Conservation (phyloP, 306 rosid genomes). For the Cucumis hystrix region DNA sequence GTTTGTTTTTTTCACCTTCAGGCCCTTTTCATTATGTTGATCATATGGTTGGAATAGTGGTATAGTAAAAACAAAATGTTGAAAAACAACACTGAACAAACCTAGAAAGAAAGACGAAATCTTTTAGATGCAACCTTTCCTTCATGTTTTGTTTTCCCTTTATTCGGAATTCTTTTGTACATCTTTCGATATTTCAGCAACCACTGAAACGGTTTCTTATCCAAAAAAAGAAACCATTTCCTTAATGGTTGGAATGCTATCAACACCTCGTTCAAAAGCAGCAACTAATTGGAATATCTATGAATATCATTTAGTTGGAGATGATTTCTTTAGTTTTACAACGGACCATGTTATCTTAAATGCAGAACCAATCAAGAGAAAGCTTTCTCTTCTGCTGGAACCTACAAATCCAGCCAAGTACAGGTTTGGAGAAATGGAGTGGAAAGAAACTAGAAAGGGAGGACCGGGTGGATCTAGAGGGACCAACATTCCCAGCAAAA, state of each 20-base stretch:
- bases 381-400: slow-evolving; percentile 8
- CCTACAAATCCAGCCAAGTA: slow-evolving; percentile 8
- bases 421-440: slow-evolving; percentile 14
- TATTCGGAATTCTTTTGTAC: no score
- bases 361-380: slow-evolving; percentile 20
- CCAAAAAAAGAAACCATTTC: no score
- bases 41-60: background rate
- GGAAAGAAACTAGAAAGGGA: slow-evolving; percentile 18
- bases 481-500: slow-evolving; percentile 23
- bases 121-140: background rate
- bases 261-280: background rate
- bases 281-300: background rate
- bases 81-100: background rate
- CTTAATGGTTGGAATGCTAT: background rate
- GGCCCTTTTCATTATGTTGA: background rate
- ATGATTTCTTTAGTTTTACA: background rate
- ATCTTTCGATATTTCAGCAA: no score
- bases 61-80: background rate
- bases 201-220: no score
- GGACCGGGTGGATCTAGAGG: slow-evolving; percentile 15
- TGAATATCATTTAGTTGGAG: background rate
- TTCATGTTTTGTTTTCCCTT: background rate
- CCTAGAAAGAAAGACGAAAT: background rate
- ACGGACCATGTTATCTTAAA: background rate
- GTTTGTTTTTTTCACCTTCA: background rate